Percentiles rank a stretch among this genome's conserved stretches.
Evolutionary conservation across 2,329 filamentous ascomycete genomes (phyloP).

Genomic region (Phialophora chinensis): DNA sequence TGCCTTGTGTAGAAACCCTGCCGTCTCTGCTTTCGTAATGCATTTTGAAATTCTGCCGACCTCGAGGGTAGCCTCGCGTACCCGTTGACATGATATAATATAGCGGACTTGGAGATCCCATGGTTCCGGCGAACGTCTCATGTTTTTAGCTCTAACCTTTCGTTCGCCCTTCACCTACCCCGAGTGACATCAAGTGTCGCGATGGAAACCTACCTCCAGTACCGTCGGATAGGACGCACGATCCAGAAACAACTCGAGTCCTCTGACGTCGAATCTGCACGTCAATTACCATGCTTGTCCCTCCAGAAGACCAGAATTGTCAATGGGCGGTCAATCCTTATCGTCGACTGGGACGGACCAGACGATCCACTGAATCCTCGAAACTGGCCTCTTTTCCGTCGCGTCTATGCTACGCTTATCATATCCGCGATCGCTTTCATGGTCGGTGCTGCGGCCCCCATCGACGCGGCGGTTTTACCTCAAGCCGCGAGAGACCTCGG

Average conservation of each 20-base stretch:
- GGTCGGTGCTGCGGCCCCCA: constrained; percentile 56
- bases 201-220: constrained; percentile 15
- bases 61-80: background rate
- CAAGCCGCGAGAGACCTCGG: constrained; percentile 49
- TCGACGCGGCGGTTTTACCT: constrained; percentile 54
- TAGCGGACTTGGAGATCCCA: background rate
- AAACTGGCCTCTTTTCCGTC: constrained; percentile 49
- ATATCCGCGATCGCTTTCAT: constrained; percentile 53
- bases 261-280: constrained; percentile 5
- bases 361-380: constrained; percentile 48
- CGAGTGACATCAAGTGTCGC: constrained; percentile 5
- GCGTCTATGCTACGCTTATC: constrained; percentile 46
- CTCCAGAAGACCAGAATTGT: constrained; percentile 12
- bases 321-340: constrained; percentile 4
- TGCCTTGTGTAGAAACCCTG: constrained; percentile 9
- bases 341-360: constrained; percentile 16
- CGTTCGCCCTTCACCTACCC: background rate
- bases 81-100: too few relatives aligned
- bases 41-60: background rate
- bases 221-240: constrained; percentile 14
- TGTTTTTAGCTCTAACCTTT: background rate
- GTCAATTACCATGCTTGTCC: constrained; percentile 7
- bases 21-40: constrained; percentile 10
- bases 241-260: constrained; percentile 12
- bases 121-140: background rate